Conservation (phyloP, 306 rosid genomes). For the Quillaja saponaria region DNA sequence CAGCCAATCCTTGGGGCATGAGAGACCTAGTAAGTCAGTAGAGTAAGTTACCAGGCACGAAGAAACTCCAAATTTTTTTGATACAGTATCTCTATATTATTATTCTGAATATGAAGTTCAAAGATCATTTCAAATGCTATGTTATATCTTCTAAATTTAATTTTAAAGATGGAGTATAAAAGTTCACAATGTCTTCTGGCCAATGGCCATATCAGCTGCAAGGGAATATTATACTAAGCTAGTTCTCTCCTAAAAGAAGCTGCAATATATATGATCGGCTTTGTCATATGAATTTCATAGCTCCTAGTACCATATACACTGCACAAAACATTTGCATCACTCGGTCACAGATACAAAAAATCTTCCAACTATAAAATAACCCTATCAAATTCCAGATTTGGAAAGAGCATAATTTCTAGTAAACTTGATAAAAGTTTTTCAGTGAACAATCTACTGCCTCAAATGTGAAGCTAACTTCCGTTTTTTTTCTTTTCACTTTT, state of each 20-base stretch:
- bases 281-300: conserved; percentile 14
- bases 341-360: background rate
- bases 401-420: no score
- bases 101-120: conserved; percentile 9
- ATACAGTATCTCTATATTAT: conserved; percentile 3
- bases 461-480: no score
- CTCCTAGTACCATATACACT: conserved; percentile 8
- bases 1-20: conserved; percentile 67
- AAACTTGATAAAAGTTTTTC: no score
- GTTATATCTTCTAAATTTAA: no score
- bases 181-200: background rate
- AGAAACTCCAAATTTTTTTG: background rate
- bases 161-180: no score
- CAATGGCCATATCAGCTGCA: conserved; percentile 14
- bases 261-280: background rate
- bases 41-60: conserved; percentile 30
- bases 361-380: no score
- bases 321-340: conserved; percentile 12
- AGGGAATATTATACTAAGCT: conserved; percentile 3
- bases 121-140: background rate
- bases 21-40: conserved; percentile 66
- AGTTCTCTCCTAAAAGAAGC: conserved; percentile 15
- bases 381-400: no score
- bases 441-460: no score
- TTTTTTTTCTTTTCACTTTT: no score